A percentile compares a stretch with the other conserved stretches of the same genome.
These are phyloP conservation scores for Tubosaeta sp. DNA, from an alignment of 768 basidiomycete species.

Conservation along the genomic window DNA sequence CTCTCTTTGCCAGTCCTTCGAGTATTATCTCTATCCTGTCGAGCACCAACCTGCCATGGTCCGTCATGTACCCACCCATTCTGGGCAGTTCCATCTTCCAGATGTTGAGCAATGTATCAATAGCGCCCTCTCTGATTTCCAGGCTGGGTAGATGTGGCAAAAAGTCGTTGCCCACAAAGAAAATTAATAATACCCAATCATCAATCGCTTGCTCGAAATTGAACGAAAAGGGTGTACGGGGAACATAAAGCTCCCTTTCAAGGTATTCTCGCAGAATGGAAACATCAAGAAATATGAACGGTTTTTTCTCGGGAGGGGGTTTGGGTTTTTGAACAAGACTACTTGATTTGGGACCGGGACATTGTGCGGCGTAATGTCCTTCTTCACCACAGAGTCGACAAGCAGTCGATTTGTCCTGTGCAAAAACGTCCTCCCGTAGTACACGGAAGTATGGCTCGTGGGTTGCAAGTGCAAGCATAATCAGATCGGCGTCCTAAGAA, in stretches of 20 bases:
- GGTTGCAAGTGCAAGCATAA: constrained; percentile 97
- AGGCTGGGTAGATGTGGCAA: constrained; percentile 95
- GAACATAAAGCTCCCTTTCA: constrained; percentile 87
- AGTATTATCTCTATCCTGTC: constrained; percentile 89
- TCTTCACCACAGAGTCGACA: constrained; percentile 94
- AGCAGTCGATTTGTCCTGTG: constrained; percentile 70
- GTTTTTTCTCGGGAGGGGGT: constrained; percentile 66
- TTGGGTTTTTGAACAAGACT: constrained; percentile 42
- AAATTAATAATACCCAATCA: constrained; percentile 99
- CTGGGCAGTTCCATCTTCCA: constrained; percentile 91
- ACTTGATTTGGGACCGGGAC: constrained; percentile 75
- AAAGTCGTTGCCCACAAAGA: constrained; percentile 99
- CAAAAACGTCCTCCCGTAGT: constrained; percentile 96
- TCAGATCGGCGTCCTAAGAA: constrained; percentile 90
- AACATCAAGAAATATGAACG: constrained; percentile 99
- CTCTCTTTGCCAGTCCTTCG: constrained; percentile 88
- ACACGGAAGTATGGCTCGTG: constrained; percentile 99
- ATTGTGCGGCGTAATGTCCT: constrained; percentile 94
- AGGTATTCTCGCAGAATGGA: constrained; percentile 94
- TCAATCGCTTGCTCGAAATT: constrained; percentile 95
- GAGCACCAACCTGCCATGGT: constrained; percentile 86
- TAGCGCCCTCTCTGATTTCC: constrained; percentile 98
- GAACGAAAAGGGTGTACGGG: constrained; percentile 78
- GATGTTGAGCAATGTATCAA: constrained; percentile 93
- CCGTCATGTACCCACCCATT: constrained; percentile 97